phyloP scores from a whole-genome alignment of 2,329 filamentous ascomycete genomes.

The Ophiostoma quercus region DNA sequence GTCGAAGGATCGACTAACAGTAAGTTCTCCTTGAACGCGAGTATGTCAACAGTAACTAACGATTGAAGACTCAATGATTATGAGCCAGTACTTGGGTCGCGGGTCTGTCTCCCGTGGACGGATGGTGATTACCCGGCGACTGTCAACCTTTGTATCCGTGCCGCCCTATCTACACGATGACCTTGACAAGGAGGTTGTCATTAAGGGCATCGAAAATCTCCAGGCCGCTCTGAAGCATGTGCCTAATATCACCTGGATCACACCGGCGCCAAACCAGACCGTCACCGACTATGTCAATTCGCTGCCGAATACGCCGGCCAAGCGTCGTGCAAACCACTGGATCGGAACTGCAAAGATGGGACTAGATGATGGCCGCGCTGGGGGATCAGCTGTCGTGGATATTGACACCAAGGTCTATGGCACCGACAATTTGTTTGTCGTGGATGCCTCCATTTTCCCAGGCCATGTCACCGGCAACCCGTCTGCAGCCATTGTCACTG shows the following conservation, averaged over 20 bases:
- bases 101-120: neutral
- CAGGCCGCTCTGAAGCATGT: slow-evolving; percentile 2
- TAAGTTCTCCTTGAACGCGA: neutral
- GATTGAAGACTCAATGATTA: neutral
- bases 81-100: slow-evolving; percentile 2
- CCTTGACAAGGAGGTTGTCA: neutral
- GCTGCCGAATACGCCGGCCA: slow-evolving; percentile 37
- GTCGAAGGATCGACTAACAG: neutral
- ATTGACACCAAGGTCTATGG: slow-evolving; percentile 59
- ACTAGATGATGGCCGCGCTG: slow-evolving; percentile 47
- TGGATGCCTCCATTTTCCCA: neutral
- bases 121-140: neutral
- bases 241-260: slow-evolving; percentile 1
- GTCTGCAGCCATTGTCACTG: neutral
- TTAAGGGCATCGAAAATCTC: neutral
- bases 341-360: slow-evolving; percentile 59
- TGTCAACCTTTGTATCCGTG: neutral
- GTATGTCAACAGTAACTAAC: neutral
- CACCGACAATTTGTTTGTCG: slow-evolving; percentile 48
- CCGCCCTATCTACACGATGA: neutral
- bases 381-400: slow-evolving; percentile 58
- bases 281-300: slow-evolving; percentile 25
- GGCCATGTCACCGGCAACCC: slow-evolving; percentile 6
- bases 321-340: slow-evolving; percentile 39
- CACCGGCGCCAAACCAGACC: neutral